Base-by-base conservation (phyloP, 75 land plant genomes). In the Picea sitchensis region DNA sequence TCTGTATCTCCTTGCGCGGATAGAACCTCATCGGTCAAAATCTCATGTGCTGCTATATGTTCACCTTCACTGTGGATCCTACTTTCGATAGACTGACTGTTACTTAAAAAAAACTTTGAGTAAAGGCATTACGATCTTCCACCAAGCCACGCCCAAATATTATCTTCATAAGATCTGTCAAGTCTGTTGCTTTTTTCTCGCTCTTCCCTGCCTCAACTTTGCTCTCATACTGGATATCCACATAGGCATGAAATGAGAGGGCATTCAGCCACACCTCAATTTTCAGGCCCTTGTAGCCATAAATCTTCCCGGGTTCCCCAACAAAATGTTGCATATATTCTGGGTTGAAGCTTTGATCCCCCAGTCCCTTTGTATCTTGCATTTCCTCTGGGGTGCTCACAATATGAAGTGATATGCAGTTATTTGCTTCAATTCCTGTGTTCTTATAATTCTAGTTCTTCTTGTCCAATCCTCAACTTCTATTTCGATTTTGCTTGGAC, bases 291-390 rank as follows among this genome's bases (percentile, higher is more conserved):
- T 86, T 86, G 86, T 94, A 96, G 32, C 99, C 99, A 90, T 92
- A 94, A 58, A 96, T 96, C 74, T 88, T 96, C 36, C 95, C 95
- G 76, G 92, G 90, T 75, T 94, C 95, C 11, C 92, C 98, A 84
- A 96, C 92, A 68, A 90, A 92, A 8, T 81, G 86, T 41, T 87
- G 87, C 71, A 91, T 73, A 81, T 91, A 94, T 80, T 91, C 84
- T 60, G 93, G 93, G 71, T 85, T 36, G 73, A 71, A 36, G 8
- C 54, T n/a, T 9, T 71, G 54, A 71, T 71, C 73, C 44, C 44
- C 73, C 26, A 71, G 8, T 41, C 36, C 36, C 51, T 44, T 44
- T 71, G 51, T 3, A 41, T 41, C 73, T 41, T 44, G 73, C 73
- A 71, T 71, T 71, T 71, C 73, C 44, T 71, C 51, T 11, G 44